Evolutionary conservation across 1,284 basidiomycete species (phyloP).

Genomic region (Moniliella sp.): DNA sequence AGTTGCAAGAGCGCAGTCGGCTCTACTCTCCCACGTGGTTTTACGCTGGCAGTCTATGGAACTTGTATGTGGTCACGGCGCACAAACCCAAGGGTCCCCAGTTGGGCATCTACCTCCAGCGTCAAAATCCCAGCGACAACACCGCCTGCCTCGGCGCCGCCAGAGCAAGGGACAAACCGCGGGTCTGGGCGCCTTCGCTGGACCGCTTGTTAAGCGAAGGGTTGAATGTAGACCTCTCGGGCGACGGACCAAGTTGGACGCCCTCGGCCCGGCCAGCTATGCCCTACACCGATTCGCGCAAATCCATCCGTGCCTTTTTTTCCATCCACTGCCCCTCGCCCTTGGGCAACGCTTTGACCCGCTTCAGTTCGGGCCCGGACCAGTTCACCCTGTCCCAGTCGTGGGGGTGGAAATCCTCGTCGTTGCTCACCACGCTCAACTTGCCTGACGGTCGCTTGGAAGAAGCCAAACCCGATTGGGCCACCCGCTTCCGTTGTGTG

Average conservation of each 20-base stretch:
- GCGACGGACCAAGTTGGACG: background rate
- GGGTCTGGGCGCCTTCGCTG: background rate
- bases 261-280: slow-evolving; percentile 3
- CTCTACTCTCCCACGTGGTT: slow-evolving; percentile 38
- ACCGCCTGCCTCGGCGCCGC: too few relatives aligned
- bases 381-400: slow-evolving; percentile 48
- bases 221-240: background rate
- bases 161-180: too few relatives aligned
- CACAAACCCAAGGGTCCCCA: slow-evolving; percentile 51
- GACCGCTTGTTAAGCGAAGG: background rate
- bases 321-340: slow-evolving; percentile 58
- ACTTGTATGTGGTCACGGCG: slow-evolving; percentile 66
- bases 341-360: slow-evolving; percentile 57
- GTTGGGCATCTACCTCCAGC: slow-evolving; percentile 69
- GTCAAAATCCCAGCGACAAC: slow-evolving; percentile 51
- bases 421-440: slow-evolving; percentile 24
- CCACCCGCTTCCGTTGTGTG: slow-evolving; percentile 11
- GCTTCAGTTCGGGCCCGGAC: slow-evolving; percentile 66
- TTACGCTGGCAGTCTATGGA: slow-evolving; percentile 48
- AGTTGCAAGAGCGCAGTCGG: slow-evolving; percentile 54
- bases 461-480: slow-evolving; percentile 4
- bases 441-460: slow-evolving; percentile 39
- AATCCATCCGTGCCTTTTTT: slow-evolving; percentile 45
- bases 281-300: slow-evolving; percentile 35
- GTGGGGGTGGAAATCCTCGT: slow-evolving; percentile 39